Evolutionary conservation across 2,329 filamentous ascomycete species (phyloP).

Genomic region (Fusarium sp.): DNA sequence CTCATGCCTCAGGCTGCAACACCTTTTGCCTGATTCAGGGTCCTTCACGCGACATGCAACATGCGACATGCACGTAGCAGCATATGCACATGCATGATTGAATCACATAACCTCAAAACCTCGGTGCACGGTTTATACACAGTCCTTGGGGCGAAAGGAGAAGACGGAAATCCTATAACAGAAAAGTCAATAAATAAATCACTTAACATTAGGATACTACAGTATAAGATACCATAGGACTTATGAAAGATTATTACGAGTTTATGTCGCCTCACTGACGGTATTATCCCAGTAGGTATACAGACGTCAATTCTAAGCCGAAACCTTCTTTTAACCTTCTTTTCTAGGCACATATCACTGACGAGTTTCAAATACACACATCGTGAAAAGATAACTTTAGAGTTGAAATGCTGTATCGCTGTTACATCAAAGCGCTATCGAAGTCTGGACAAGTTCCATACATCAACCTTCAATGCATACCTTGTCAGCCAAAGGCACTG

Average conservation of each 20-base stretch:
- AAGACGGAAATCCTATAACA: no score
- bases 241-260: no score
- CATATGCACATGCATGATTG: not conserved
- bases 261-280: no score
- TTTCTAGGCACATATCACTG: not conserved
- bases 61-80: constrained; percentile 12
- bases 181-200: no score
- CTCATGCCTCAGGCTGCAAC: constrained; percentile 30
- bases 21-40: constrained; percentile 19
- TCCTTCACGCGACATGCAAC: constrained; percentile 7
- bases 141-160: not conserved
- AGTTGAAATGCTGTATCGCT: constrained; percentile 10
- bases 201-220: no score
- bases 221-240: no score
- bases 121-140: not conserved
- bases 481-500: no score
- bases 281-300: no score
- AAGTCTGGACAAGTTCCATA: not conserved
- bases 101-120: constrained; percentile 3
- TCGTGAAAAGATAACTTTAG: constrained; percentile 6
- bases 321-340: no score
- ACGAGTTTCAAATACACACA: not conserved
- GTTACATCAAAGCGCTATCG: not conserved
- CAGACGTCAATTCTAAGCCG: no score
- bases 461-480: not conserved